phyloP scores from a whole-genome alignment of 371 early-diverging fungal species.

The Entomophthora muscae region DNA sequence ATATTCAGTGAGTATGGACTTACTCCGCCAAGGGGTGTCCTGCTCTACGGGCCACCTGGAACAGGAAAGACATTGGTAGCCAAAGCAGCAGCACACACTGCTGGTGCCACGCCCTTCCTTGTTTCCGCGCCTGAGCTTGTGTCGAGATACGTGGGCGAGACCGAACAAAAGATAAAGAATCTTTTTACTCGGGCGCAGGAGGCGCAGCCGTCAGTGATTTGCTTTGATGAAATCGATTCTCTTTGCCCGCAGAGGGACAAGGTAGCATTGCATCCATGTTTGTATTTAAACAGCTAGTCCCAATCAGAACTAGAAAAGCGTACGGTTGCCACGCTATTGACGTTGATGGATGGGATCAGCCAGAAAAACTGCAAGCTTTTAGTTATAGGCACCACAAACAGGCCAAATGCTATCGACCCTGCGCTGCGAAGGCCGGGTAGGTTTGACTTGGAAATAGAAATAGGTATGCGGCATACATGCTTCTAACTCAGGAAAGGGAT shows the following conservation, averaged over 20 bases:
- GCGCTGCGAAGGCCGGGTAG: constrained; percentile 96
- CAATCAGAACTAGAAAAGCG: constrained; percentile 67
- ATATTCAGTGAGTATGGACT: not conserved
- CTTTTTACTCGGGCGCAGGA: constrained; percentile 70
- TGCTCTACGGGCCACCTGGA: constrained; percentile 96
- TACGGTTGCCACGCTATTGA: constrained; percentile 90
- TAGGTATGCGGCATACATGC: no score
- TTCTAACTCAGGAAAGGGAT: no score
- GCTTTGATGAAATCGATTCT: constrained; percentile 98
- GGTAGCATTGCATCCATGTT: constrained; percentile 17
- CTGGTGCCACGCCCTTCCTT: constrained; percentile 57
- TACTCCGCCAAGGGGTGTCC: constrained; percentile 65
- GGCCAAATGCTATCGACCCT: constrained; percentile 83
- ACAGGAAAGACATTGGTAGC: constrained; percentile 96
- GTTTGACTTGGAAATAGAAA: constrained; percentile 90
- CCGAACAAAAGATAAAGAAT: constrained; percentile 69
- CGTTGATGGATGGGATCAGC: constrained; percentile 86
- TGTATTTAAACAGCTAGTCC: constrained; percentile 17
- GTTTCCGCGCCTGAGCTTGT: constrained; percentile 94
- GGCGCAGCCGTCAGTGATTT: constrained; percentile 80
- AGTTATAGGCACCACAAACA: constrained; percentile 96
- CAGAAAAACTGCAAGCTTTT: constrained; percentile 23
- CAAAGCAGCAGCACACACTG: constrained; percentile 70
- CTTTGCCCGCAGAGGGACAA: constrained; percentile 83
- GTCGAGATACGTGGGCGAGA: constrained; percentile 92